Percentiles rank a stretch among this genome's conserved stretches.
Conservation (phyloP, 2,329 filamentous ascomycete genomes). For the Sphaceloma murrayae region DNA sequence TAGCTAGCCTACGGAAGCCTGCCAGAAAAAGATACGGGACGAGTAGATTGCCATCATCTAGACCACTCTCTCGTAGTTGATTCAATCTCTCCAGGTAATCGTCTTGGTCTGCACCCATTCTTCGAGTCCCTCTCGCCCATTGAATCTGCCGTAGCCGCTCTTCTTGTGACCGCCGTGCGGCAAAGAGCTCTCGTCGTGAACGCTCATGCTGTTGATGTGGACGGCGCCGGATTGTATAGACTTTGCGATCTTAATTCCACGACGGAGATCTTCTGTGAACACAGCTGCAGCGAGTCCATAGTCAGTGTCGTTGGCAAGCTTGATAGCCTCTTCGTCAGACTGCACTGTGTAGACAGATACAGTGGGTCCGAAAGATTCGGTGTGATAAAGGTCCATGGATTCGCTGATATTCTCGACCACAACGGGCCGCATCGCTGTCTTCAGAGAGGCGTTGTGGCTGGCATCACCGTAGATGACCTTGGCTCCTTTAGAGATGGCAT, state of each 20-base stretch:
- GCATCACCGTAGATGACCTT: too few relatives aligned
- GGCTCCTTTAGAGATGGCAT: too few relatives aligned
- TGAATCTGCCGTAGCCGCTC: constrained; percentile 30
- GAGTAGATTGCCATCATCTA: too few relatives aligned
- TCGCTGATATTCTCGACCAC: constrained; percentile 26
- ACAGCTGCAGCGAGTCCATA: constrained; percentile 37
- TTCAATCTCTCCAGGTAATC: too few relatives aligned
- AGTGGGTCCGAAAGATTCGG: neutral
- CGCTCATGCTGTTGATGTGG: constrained; percentile 38
- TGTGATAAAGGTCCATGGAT: neutral
- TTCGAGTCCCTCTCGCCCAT: constrained; percentile 21
- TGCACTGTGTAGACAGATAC: neutral
- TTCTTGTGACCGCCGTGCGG: constrained; percentile 32
- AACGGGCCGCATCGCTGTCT: too few relatives aligned
- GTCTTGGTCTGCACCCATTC: constrained; percentile 20
- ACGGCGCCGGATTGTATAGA: constrained; percentile 40
- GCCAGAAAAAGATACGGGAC: too few relatives aligned
- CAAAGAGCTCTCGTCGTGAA: constrained; percentile 34
- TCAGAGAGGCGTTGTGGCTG: too few relatives aligned
- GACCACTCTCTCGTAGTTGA: too few relatives aligned
- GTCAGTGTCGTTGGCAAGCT: constrained; percentile 33
- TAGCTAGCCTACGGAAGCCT: too few relatives aligned
- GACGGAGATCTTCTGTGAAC: constrained; percentile 35
- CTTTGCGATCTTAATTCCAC: constrained; percentile 34
- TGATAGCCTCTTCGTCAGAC: constrained; percentile 18